Conservation (phyloP, 2,329 filamentous ascomycete genomes). For the Aspergillus costaricaensis region DNA sequence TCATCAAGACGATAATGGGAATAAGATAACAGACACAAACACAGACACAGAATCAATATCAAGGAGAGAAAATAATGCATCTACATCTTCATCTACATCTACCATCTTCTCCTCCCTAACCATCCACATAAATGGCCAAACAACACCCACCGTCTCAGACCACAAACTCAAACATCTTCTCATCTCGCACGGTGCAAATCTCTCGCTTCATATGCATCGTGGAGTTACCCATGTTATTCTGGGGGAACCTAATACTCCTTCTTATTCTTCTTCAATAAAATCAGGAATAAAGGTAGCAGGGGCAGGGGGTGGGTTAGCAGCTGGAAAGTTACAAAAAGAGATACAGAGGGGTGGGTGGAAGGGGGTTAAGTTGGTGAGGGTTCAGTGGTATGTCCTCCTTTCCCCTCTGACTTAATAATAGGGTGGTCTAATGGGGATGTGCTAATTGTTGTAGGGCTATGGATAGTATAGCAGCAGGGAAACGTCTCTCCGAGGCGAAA, state of each 20-base stretch:
- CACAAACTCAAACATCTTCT: conserved; percentile 81
- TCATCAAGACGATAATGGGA: too few relatives aligned
- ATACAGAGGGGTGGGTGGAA: conserved; percentile 67
- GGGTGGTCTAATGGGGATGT: not conserved
- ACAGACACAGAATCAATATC: too few relatives aligned
- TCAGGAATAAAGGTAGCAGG: conserved; percentile 50
- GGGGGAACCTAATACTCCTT: conserved; percentile 55
- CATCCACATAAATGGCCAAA: conserved; percentile 87
- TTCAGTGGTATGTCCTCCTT: conserved; percentile 67
- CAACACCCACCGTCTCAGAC: conserved; percentile 77
- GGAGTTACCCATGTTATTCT: conserved; percentile 85
- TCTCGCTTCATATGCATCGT: conserved; percentile 71
- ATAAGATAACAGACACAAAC: too few relatives aligned
- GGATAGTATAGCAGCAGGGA: conserved; percentile 77
- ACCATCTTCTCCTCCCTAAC: conserved; percentile 68
- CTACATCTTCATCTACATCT: not conserved
- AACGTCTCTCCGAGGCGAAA: conserved; percentile 70
- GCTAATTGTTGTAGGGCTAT: conserved; percentile 61
- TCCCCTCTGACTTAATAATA: conserved; percentile 2
- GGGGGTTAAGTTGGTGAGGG: conserved; percentile 74
- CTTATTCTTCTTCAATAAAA: too few relatives aligned
- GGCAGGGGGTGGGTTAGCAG: conserved; percentile 73
- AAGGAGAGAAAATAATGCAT: too few relatives aligned
- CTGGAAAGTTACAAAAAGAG: conserved; percentile 79
- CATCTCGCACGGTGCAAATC: conserved; percentile 69